Evolutionary conservation across 2,329 filamentous ascomycete genomes (phyloP).

Genomic region (Plenodomus biglobosus): DNA sequence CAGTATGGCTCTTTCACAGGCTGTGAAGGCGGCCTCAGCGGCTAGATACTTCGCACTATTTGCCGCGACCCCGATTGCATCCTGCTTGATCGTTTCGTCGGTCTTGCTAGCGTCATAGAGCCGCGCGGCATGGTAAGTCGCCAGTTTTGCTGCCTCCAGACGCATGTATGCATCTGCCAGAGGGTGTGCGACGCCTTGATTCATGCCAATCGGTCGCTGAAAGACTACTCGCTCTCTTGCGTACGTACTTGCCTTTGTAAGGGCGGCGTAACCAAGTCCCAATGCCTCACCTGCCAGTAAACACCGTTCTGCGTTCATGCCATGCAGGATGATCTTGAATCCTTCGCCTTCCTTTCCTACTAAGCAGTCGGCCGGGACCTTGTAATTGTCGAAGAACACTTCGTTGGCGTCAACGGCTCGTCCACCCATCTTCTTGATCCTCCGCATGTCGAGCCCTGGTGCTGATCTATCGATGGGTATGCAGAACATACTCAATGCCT

Average conservation of each 20-base stretch:
- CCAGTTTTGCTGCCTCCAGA: constrained; percentile 62
- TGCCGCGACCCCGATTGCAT: constrained; percentile 57
- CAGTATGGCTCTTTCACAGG: constrained; percentile 60
- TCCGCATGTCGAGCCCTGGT: constrained; percentile 66
- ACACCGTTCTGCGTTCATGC: constrained; percentile 54
- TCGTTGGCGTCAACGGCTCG: constrained; percentile 82
- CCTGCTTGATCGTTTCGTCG: constrained; percentile 18
- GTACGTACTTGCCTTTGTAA: constrained; percentile 48
- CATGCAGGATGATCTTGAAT: constrained; percentile 65
- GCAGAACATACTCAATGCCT: constrained; percentile 78
- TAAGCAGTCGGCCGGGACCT: constrained; percentile 63
- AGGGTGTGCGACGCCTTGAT: constrained; percentile 62
- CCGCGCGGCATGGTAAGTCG: constrained; percentile 62
- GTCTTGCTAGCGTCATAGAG: constrained; percentile 56
- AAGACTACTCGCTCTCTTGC: constrained; percentile 57
- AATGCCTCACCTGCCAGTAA: constrained; percentile 72
- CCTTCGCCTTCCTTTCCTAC: constrained; percentile 74
- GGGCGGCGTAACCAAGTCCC: constrained; percentile 73
- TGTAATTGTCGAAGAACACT: constrained; percentile 82
- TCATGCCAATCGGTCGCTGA: constrained; percentile 59
- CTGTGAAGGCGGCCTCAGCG: constrained; percentile 62
- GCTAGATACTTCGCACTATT: constrained; percentile 62
- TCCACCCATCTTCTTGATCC: constrained; percentile 84
- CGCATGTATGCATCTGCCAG: constrained; percentile 62
- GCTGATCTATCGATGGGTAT: constrained; percentile 68